Percentiles rank a stretch among this genome's conserved stretches.
These are phyloP conservation scores for Xylaria sp. DNA, from an alignment of 2,329 filamentous ascomycete species.

Conservation along the genomic window DNA sequence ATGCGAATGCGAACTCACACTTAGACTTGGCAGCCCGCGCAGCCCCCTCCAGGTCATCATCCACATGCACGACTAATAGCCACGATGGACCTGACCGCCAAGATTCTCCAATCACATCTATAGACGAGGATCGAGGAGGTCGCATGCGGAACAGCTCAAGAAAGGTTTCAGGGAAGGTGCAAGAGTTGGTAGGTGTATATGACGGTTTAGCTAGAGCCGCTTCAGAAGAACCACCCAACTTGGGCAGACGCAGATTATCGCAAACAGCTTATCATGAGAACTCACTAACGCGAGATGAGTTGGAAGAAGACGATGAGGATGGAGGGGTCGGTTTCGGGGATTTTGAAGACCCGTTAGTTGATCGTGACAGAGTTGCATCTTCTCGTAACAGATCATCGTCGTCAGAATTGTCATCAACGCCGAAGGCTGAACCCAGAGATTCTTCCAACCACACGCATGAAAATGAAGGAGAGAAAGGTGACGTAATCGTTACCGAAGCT, in stretches of 20 bases:
- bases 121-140: constrained; percentile 48
- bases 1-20: constrained; percentile 11
- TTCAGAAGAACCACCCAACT: constrained; percentile 36
- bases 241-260: constrained; percentile 17
- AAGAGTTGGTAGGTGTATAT: constrained; percentile 56
- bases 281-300: constrained; percentile 13
- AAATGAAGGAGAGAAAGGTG: background rate
- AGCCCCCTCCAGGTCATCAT: constrained; percentile 37
- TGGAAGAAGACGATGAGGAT: constrained; percentile 11
- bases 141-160: constrained; percentile 34
- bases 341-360: constrained; percentile 39
- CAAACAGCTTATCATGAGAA: constrained; percentile 11
- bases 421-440: constrained; percentile 26
- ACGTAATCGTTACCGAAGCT: background rate
- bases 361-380: background rate
- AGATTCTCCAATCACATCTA: constrained; percentile 53
- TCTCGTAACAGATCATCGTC: constrained; percentile 5
- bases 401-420: constrained; percentile 29
- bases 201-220: constrained; percentile 49
- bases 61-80: constrained; percentile 39
- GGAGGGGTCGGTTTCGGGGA: constrained; percentile 32
- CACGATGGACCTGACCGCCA: constrained; percentile 40
- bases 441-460: background rate
- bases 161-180: constrained; percentile 52
- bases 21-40: constrained; percentile 29